Evolutionary conservation across 192 early-diverging fungal species (phyloP).

Genomic region (Linnemannia exigua): DNA sequence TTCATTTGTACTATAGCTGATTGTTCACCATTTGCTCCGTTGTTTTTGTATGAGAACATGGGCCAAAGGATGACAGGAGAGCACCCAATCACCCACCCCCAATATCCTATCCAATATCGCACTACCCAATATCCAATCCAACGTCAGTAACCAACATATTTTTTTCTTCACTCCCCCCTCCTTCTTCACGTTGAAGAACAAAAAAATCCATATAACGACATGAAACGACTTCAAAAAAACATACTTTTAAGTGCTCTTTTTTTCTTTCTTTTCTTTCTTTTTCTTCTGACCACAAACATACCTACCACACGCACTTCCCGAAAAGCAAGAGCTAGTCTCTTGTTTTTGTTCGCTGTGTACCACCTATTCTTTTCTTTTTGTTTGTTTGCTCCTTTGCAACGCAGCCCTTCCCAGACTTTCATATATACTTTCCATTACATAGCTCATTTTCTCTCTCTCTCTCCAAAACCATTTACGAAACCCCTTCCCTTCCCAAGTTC

Average conservation of each 20-base stretch:
- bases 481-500: background rate
- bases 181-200: background rate
- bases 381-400: background rate
- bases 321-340: background rate
- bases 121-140: background rate
- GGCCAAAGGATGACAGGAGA: background rate
- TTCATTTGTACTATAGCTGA: background rate
- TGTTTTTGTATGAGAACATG: background rate
- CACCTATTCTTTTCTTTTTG: background rate
- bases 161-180: background rate
- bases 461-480: background rate
- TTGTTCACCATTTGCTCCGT: background rate
- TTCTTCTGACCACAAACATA: background rate
- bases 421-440: background rate
- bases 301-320: background rate
- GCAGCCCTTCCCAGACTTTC: background rate
- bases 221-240: slow-evolving; percentile 1
- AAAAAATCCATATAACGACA: slow-evolving; percentile 7
- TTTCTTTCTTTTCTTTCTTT: background rate
- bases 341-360: background rate
- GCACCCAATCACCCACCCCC: background rate
- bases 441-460: background rate
- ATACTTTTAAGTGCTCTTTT: background rate
- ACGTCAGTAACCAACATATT: background rate
- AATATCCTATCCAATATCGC: background rate